Conservation (phyloP, 2,329 filamentous ascomycete species). For the Ceratocystis cacaofunesta region DNA sequence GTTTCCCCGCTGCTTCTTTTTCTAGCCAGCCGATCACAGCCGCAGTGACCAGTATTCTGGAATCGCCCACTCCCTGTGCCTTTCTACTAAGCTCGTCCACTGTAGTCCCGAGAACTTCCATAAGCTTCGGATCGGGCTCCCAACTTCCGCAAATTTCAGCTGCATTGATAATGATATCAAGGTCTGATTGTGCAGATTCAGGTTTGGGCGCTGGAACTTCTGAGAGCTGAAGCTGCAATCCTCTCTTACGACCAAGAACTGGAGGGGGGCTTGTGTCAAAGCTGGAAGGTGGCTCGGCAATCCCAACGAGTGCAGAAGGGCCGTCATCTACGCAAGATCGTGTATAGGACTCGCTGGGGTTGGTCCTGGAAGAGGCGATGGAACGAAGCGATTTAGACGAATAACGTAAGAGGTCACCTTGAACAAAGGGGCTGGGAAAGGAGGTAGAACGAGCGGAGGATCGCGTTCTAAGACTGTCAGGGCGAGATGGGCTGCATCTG, state of each 20-base stretch:
- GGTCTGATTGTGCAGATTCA: neutral
- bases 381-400: too few relatives aligned
- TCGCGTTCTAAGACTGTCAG: too few relatives aligned
- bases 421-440: too few relatives aligned
- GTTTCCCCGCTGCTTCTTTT: slow-evolving; percentile 28
- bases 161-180: neutral
- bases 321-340: too few relatives aligned
- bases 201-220: neutral
- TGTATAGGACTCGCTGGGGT: rapidly evolving
- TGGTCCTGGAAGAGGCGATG: too few relatives aligned
- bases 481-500: neutral
- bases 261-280: neutral
- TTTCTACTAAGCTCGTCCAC: slow-evolving; percentile 9
- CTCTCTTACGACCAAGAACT: neutral
- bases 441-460: too few relatives aligned
- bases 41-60: slow-evolving; percentile 22
- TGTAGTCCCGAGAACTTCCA: neutral
- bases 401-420: too few relatives aligned
- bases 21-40: slow-evolving; percentile 37
- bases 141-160: neutral
- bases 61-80: slow-evolving; percentile 3
- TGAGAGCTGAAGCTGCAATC: neutral
- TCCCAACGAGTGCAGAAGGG: too few relatives aligned
- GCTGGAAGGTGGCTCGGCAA: neutral
- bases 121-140: slow-evolving; percentile 20